Percentiles rank a stretch among this genome's conserved stretches.
phyloP scores from a whole-genome alignment of 345 rosid genomes.

The Gossypium bickii region DNA sequence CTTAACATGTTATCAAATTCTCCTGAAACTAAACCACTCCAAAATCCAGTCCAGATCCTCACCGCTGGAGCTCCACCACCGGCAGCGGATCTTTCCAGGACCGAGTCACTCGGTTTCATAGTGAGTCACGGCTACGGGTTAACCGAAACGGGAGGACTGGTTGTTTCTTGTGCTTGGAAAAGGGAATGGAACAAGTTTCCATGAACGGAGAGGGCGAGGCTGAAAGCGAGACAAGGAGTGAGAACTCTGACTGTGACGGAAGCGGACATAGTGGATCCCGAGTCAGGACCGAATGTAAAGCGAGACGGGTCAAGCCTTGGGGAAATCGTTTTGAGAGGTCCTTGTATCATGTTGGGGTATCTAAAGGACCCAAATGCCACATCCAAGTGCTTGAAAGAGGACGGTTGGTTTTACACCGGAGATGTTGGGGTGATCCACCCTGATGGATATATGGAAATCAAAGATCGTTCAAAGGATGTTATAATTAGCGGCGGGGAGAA shows the following conservation, averaged over 20 bases:
- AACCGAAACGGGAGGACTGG: conserved; percentile 29
- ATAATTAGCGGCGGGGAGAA: neutral
- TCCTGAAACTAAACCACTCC: neutral
- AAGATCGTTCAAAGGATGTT: neutral
- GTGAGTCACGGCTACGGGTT: too few relatives aligned
- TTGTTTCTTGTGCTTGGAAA: conserved; percentile 70
- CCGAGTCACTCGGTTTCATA: too few relatives aligned
- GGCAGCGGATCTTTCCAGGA: too few relatives aligned
- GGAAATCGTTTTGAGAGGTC: conserved; percentile 66
- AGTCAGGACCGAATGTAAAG: conserved; percentile 40
- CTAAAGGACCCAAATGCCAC: conserved; percentile 56
- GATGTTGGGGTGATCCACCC: conserved; percentile 34
- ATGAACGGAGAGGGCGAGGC: conserved; percentile 47
- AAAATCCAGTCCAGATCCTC: neutral
- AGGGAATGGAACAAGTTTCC: conserved; percentile 60
- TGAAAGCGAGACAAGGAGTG: conserved; percentile 48
- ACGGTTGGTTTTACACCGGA: conserved; percentile 49
- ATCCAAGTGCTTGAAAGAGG: conserved; percentile 34
- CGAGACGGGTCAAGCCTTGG: conserved; percentile 56
- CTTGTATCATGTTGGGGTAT: conserved; percentile 68
- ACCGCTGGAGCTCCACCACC: neutral
- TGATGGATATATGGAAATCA: neutral
- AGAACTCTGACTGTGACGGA: conserved; percentile 23
- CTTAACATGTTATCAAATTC: neutral
- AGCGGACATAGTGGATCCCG: conserved; percentile 51